Conservation (phyloP, 192 early-diverging fungal genomes). For the Bifiguratus adelaidae region DNA sequence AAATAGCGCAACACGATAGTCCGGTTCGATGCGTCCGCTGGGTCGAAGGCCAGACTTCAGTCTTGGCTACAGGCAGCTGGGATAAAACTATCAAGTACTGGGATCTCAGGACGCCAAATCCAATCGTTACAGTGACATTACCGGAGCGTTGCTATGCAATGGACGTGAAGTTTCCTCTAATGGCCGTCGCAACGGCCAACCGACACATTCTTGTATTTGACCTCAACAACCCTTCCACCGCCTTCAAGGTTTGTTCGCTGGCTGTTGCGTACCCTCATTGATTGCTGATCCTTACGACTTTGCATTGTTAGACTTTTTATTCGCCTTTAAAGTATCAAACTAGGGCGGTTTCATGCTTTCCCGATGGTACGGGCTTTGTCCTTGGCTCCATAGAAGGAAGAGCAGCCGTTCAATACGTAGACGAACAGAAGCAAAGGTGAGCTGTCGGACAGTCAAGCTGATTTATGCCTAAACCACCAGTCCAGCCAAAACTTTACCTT, state of each 20-base stretch:
- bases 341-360: constrained; percentile 70
- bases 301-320: constrained; percentile 5
- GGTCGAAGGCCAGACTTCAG: constrained; percentile 51
- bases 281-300: too few relatives aligned
- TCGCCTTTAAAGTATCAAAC: constrained; percentile 85
- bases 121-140: constrained; percentile 59
- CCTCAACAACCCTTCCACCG: constrained; percentile 60
- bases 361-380: constrained; percentile 71
- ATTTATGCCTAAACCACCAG: too few relatives aligned
- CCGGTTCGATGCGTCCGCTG: constrained; percentile 74
- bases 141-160: constrained; percentile 88
- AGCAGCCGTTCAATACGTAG: constrained; percentile 85
- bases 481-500: constrained; percentile 81
- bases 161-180: constrained; percentile 64
- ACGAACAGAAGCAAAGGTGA: constrained; percentile 62
- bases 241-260: constrained; percentile 76
- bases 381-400: constrained; percentile 93
- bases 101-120: constrained; percentile 73
- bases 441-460: too few relatives aligned
- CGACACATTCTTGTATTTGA: constrained; percentile 73
- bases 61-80: constrained; percentile 87
- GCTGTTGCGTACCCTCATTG: too few relatives aligned
- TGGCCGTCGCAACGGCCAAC: constrained; percentile 92
- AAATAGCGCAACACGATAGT: constrained; percentile 85
- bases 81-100: constrained; percentile 96